A percentile compares a stretch with the other conserved stretches of the same genome.
These are phyloP conservation scores for Sclerotinia sclerotiorum DNA, from an alignment of 2,329 filamentous ascomycete genomes.

Conservation along the genomic window DNA sequence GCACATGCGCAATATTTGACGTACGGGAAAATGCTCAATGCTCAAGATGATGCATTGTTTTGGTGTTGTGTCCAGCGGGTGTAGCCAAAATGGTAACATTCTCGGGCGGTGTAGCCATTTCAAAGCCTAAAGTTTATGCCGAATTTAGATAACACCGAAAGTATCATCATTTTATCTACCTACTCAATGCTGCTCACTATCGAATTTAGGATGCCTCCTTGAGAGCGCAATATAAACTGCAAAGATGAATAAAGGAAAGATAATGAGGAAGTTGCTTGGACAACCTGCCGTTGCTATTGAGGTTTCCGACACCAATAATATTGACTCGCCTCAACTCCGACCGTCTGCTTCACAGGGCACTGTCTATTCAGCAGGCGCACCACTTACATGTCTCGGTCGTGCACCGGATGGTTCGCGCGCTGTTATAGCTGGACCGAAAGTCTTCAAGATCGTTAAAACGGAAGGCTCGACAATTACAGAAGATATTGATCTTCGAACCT, in stretches of 20 bases:
- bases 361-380: constrained; percentile 51
- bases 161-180: background rate
- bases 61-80: constrained; percentile 1
- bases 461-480: constrained; percentile 55
- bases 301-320: constrained; percentile 29
- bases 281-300: constrained; percentile 32
- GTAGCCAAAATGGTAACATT: background rate
- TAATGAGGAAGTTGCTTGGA: constrained; percentile 40
- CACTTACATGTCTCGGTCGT: constrained; percentile 58
- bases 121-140: background rate
- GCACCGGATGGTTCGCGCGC: constrained; percentile 57
- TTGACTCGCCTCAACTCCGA: constrained; percentile 36
- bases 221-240: constrained; percentile 26
- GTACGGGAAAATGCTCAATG: background rate
- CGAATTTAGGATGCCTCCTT: constrained; percentile 33
- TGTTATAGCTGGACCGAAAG: constrained; percentile 58
- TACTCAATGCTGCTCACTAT: constrained; percentile 1
- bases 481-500: constrained; percentile 57
- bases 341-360: constrained; percentile 53
- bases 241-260: constrained; percentile 40
- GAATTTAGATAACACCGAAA: background rate
- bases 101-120: constrained; percentile 5
- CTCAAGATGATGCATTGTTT: constrained; percentile 19
- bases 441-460: constrained; percentile 57
- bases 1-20: constrained; percentile 1